Evolutionary conservation across 371 early-diverging fungal species (phyloP).

Genomic region (Mucor indicus): DNA sequence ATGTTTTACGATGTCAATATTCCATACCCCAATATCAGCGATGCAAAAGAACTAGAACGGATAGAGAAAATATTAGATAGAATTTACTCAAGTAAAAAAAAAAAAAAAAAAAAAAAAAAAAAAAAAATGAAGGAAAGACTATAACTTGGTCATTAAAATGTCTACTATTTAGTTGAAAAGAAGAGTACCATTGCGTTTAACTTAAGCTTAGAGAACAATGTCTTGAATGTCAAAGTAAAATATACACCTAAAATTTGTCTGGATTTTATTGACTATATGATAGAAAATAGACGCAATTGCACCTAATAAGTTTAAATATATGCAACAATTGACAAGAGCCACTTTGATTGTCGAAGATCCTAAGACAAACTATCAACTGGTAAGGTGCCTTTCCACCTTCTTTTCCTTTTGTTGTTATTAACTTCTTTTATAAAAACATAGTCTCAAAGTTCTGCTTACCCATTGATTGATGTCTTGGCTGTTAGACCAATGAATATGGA

Average conservation of each 20-base stretch:
- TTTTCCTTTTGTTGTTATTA: background rate
- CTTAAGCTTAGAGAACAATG: slow-evolving; percentile 51
- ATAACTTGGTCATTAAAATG: background rate
- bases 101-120: background rate
- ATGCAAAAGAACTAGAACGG: slow-evolving; percentile 27
- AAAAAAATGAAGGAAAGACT: background rate
- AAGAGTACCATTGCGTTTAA: slow-evolving; percentile 76
- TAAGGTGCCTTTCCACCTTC: slow-evolving; percentile 17
- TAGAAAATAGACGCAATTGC: slow-evolving; percentile 46
- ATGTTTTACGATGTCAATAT: slow-evolving; percentile 70
- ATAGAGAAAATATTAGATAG: slow-evolving; percentile 39
- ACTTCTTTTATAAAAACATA: slow-evolving; percentile 3
- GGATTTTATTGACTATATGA: slow-evolving; percentile 2
- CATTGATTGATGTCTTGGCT: slow-evolving; percentile 79
- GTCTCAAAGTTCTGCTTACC: slow-evolving; percentile 51
- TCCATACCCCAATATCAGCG: slow-evolving; percentile 36
- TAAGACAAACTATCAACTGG: slow-evolving; percentile 64
- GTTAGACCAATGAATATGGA: slow-evolving; percentile 80
- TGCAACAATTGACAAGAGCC: slow-evolving; percentile 60
- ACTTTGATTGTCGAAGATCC: slow-evolving; percentile 62
- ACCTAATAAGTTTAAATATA: slow-evolving; percentile 28
- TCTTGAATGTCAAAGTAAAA: slow-evolving; percentile 53
- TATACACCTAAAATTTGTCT: background rate
- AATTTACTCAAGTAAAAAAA: slow-evolving; percentile 37
- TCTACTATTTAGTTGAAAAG: slow-evolving; percentile 39